Evolutionary conservation across 2,329 filamentous ascomycete species (phyloP), one percentile per base, ranked within the genome.

Genomic region (Macrophomina pseudophaseolina): DNA sequence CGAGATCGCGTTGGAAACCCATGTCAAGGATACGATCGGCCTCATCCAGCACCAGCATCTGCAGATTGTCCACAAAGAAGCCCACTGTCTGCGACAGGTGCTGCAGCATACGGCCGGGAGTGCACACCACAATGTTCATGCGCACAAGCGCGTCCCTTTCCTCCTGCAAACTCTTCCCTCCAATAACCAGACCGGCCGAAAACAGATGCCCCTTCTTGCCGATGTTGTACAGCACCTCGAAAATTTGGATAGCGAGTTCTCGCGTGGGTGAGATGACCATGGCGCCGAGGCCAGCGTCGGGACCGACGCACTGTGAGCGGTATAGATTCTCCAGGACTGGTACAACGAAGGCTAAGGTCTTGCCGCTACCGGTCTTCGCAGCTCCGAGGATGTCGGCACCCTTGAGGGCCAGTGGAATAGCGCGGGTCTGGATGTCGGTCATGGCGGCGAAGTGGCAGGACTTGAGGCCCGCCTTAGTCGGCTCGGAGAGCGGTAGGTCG

Each of bases 111-210:
- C 95, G 88, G 1, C 95, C 95, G 0, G 95, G 95, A 1, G 95
- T 99, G 74, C 94, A 97, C 9, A 99, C 93, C 32, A 99, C 81
- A 56, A 99, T 98, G 76, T 98, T 99, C 94, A 99, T 98, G 70
- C 93, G 88, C 3, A 88, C 87, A 68, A 99, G 77, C 40, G 94
- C 87, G 72, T 96, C 92, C 30, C 92, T 89, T 80, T 99, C 90
- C 74, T 97, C 94, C 74, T 91, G 90, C 73, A 97, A 76, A 76
- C 87, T 94, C 84, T 97, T 97, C 48, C 95, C 95, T 48, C 95
- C 95, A 72, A 98, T 98, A 9, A 99, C 88, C 72, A 98, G 80
- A 0, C 95, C 95, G 0, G 95, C 95, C 0, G 94, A 97, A 77
- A 98, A 97, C 68, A 88, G 85, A 78, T 99, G 94, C 67, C 83